These are phyloP conservation scores for Boletus patriciae DNA, from an alignment of 768 basidiomycete species.

Conservation along the genomic window DNA sequence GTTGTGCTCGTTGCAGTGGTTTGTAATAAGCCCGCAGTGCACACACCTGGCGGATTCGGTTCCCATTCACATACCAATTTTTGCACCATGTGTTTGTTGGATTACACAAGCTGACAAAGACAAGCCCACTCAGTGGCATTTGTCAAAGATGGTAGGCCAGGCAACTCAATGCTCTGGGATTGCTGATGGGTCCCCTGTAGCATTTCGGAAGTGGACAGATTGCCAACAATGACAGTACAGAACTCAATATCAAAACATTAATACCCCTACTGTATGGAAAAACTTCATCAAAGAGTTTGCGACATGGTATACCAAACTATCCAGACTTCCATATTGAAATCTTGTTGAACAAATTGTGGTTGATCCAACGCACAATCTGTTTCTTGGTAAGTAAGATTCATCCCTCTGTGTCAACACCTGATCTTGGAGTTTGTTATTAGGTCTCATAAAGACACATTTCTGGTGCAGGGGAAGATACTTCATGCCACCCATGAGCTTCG, in stretches of 20 bases:
- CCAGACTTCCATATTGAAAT: background rate
- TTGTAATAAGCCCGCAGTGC: background rate
- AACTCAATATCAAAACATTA: too few species aligned
- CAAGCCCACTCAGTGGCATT: background rate
- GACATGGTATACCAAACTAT: background rate
- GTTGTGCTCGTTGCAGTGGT: background rate
- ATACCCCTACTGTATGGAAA: background rate
- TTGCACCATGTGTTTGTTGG: background rate
- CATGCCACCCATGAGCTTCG: background rate
- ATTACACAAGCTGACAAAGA: background rate
- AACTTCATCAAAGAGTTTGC: background rate
- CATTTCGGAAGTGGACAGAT: too few species aligned
- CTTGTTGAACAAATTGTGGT: background rate
- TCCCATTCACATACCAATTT: background rate
- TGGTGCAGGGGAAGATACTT: constrained; percentile 13
- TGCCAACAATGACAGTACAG: too few species aligned
- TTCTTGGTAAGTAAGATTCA: too few species aligned
- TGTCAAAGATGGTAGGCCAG: background rate
- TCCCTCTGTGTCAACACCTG: too few species aligned
- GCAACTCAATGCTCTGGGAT: background rate
- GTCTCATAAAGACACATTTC: too few species aligned
- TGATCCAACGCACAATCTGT: background rate
- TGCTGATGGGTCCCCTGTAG: too few species aligned
- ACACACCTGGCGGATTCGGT: background rate
- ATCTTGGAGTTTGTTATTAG: too few species aligned